phyloP scores from a whole-genome alignment of 169 alveolate species.

The Plasmodium knowlesi region DNA sequence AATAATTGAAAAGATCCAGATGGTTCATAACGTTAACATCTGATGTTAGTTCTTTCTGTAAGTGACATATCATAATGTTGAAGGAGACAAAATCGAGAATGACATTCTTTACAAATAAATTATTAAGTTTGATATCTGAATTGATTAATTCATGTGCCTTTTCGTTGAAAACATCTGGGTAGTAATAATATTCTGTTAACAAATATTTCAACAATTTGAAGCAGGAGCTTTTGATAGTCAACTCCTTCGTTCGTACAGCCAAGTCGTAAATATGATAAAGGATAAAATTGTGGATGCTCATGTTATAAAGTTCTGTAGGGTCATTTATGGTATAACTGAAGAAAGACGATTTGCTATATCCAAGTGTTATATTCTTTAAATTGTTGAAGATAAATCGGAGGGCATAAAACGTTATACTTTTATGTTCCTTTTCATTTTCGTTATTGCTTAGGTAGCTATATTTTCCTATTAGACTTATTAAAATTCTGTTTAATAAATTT shows the following conservation, averaged over 20 bases:
- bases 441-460: slow-evolving; percentile 24
- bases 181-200: slow-evolving; percentile 65
- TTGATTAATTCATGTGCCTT: slow-evolving; percentile 67
- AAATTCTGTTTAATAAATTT: slow-evolving; percentile 19
- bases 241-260: slow-evolving; percentile 47
- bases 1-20: slow-evolving; percentile 60
- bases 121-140: slow-evolving; percentile 49
- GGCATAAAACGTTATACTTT: slow-evolving; percentile 41
- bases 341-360: slow-evolving; percentile 9
- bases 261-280: slow-evolving; percentile 61
- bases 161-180: slow-evolving; percentile 63
- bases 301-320: slow-evolving; percentile 42
- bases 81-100: slow-evolving; percentile 71
- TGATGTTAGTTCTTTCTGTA: slow-evolving; percentile 62
- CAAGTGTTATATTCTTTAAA: slow-evolving; percentile 29
- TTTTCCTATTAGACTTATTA: slow-evolving; percentile 48
- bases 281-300: slow-evolving; percentile 70
- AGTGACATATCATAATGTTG: slow-evolving; percentile 61
- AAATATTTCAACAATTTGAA: slow-evolving; percentile 61
- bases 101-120: slow-evolving; percentile 52
- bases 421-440: slow-evolving; percentile 7
- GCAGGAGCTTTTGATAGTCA: slow-evolving; percentile 55
- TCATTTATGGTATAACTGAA: slow-evolving; percentile 27
- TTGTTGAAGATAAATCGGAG: slow-evolving; percentile 37
- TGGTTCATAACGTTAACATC: slow-evolving; percentile 30